Conservation (phyloP, 106 monocot species). For the Allium cepa region DNA sequence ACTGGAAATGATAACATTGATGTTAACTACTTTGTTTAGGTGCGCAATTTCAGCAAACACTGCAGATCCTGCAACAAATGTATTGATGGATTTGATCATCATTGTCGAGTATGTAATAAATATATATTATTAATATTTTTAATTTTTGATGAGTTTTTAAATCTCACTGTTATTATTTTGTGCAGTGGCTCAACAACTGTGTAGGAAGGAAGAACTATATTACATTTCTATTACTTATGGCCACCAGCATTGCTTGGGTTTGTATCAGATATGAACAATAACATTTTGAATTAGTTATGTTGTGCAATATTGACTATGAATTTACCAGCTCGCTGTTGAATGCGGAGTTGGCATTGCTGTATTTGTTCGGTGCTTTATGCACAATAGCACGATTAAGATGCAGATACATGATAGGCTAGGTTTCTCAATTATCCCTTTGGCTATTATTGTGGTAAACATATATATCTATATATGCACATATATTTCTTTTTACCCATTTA, state of each 20-base stretch:
- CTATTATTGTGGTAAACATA: constrained; percentile 17
- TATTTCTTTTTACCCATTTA: not conserved
- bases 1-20: not conserved
- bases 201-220: constrained; percentile 75
- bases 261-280: constrained; percentile 6
- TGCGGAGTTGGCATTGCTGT: constrained; percentile 18
- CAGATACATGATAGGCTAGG: constrained; percentile 9
- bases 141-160: constrained; percentile 1
- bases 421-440: constrained; percentile 11
- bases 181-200: constrained; percentile 90
- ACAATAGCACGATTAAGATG: constrained; percentile 6
- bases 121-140: not conserved
- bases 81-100: constrained; percentile 84
- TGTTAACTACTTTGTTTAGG: constrained; percentile 19
- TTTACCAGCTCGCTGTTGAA: constrained; percentile 14
- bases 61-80: constrained; percentile 33
- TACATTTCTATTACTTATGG: constrained; percentile 66
- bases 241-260: constrained; percentile 63
- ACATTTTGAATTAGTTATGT: not conserved
- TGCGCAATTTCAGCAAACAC: constrained; percentile 68
- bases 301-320: not conserved
- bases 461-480: too few species aligned
- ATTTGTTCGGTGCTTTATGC: constrained; percentile 12
- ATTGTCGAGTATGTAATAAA: constrained; percentile 46
- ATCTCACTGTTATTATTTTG: not conserved